Evolutionary conservation across 805 yeast species (phyloP), one percentile per base, ranked within the genome.

Genomic region (Zygosaccharomyces gambellarensis): DNA sequence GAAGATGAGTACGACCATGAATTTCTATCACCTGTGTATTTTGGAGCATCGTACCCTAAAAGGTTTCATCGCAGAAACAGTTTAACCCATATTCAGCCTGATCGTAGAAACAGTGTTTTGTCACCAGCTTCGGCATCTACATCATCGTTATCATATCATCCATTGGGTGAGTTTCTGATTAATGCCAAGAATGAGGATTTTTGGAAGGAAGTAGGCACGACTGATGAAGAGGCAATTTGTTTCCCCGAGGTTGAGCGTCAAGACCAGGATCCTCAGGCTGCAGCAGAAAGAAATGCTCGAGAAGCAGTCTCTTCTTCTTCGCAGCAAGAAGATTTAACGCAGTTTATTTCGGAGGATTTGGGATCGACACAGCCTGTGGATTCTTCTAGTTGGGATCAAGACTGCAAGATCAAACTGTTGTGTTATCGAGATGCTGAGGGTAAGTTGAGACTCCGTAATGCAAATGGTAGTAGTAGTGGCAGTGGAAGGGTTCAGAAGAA

Each of bases 341-440:
- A 60, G 47, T 55, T 54, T 29, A 50, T 61, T 43, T 49, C 52
- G 8, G 59, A 54, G 38, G 59, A 50, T 39, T 43, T 59, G 12
- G 45, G 44, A 23, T 27, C 50, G 21, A 31, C 47, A 11, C 34
- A 43, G 21, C 43, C 53, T 32, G 41, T 38, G 21, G 43, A 38
- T 22, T 29, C 48, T 31, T 39, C 47, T 5, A 49, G 43, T 32
- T 53, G 57, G 55, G 54, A 55, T 14, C 42, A 45, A 21, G 56
- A 56, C 29, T 55, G 55, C 47, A 59, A 55, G 44, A 57, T 64
- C 46, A 65, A 65, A 48, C 45, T 62, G 27, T 47, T 64, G 39
- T 57, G 63, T 32, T 64, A 62, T 46, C 56, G 69, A 42, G 66
- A 65, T 53, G 56, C 60, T 3, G 61, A 62, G 30, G 69, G 68